Evolutionary conservation across 257 asterid species (phyloP).

Genomic region (Phtheirospermum japonicum): DNA sequence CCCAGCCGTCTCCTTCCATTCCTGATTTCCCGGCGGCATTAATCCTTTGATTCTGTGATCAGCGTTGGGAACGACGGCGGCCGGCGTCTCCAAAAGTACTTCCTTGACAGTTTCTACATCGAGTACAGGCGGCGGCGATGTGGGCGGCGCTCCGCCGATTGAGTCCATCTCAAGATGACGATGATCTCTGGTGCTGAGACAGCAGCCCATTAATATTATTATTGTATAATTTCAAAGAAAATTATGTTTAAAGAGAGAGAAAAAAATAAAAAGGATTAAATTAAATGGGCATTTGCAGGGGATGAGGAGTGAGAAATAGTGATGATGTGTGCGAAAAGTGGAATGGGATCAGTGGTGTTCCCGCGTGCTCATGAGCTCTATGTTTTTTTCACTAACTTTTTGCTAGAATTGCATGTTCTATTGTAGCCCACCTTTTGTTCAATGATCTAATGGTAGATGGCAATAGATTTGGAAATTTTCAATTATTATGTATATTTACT

Average conservation of each 20-base stretch:
- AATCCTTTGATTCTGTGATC: constrained; percentile 16
- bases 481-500: no score
- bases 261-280: constrained; percentile 15
- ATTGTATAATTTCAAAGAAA: neutral
- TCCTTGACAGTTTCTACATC: constrained; percentile 83
- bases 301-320: neutral
- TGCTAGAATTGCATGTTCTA: no score
- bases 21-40: constrained; percentile 31
- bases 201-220: constrained; percentile 67
- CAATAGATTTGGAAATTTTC: no score
- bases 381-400: no score
- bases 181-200: constrained; percentile 48
- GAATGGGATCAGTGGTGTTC: no score
- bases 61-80: constrained; percentile 25
- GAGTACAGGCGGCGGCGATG: constrained; percentile 26
- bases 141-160: constrained; percentile 39
- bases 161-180: constrained; percentile 31
- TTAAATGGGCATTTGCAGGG: constrained; percentile 3
- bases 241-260: neutral
- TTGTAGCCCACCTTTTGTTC: no score
- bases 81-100: constrained; percentile 54
- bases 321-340: no score
- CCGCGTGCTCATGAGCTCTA: no score
- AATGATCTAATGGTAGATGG: no score
- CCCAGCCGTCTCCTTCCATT: constrained; percentile 24